These are phyloP conservation scores for Penicillium capsulatum DNA, from an alignment of 2,329 filamentous ascomycete species.

Conservation along the genomic window DNA sequence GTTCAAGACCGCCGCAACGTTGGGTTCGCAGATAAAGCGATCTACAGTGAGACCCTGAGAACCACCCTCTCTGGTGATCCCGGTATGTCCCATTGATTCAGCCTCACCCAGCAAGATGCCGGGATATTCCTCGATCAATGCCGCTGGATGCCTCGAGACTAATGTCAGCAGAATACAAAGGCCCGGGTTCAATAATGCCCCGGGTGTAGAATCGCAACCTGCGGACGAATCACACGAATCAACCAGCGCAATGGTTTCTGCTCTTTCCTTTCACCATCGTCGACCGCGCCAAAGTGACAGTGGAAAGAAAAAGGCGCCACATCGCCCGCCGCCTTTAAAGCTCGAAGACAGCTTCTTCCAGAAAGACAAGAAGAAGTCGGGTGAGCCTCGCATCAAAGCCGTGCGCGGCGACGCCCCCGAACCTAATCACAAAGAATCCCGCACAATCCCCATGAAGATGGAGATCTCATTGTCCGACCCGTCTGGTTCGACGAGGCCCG, in stretches of 20 bases:
- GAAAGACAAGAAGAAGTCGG: not conserved
- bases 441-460: constrained; percentile 5
- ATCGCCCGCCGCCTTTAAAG: constrained; percentile 9
- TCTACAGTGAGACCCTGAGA: too few relatives aligned
- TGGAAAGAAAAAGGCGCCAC: constrained; percentile 4
- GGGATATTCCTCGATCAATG: too few relatives aligned
- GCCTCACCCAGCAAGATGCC: too few relatives aligned
- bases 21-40: too few relatives aligned
- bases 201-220: too few relatives aligned
- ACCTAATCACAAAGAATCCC: not conserved
- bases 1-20: constrained; percentile 17
- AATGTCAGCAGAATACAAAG: constrained; percentile 1
- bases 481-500: not conserved
- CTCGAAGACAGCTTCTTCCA: constrained; percentile 2
- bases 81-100: not conserved
- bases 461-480: not conserved
- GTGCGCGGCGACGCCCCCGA: constrained; percentile 4
- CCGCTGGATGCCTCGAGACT: too few relatives aligned
- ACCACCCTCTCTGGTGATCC: too few relatives aligned
- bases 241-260: constrained; percentile 5
- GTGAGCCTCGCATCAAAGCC: not conserved
- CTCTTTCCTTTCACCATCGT: constrained; percentile 3
- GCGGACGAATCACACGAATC: not conserved
- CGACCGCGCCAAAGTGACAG: constrained; percentile 1
- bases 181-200: constrained; percentile 1